Conservation (phyloP, 2,329 filamentous ascomycete species). For the Beauveria asiatica region DNA sequence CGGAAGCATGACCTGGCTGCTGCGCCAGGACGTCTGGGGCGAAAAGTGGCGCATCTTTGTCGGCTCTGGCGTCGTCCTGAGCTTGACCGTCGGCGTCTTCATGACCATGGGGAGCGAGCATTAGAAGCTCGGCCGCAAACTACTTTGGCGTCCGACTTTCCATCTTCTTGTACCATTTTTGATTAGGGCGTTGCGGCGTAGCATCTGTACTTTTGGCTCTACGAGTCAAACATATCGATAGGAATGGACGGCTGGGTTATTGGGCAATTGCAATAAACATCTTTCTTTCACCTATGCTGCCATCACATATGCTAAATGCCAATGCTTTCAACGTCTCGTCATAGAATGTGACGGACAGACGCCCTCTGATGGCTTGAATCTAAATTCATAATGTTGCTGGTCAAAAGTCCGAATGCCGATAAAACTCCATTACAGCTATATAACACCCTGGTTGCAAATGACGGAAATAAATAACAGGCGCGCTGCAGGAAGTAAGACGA, state of each 20-base stretch:
- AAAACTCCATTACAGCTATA: slow-evolving; percentile 9
- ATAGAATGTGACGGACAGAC: background rate
- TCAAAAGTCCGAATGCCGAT: background rate
- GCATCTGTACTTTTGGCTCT: background rate
- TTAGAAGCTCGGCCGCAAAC: background rate
- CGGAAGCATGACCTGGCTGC: slow-evolving; percentile 75
- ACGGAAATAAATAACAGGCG: background rate
- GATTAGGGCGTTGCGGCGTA: background rate
- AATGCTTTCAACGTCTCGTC: slow-evolving; percentile 10
- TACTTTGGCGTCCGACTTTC: background rate
- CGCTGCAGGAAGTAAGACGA: background rate
- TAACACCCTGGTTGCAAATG: slow-evolving; percentile 11
- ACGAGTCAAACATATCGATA: background rate
- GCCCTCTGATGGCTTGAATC: background rate
- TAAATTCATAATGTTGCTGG: background rate
- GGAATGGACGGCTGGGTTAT: background rate
- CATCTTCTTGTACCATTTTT: background rate
- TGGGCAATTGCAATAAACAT: slow-evolving; percentile 6
- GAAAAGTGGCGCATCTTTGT: slow-evolving; percentile 80
- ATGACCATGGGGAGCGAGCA: slow-evolving; percentile 33
- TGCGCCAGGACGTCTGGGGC: slow-evolving; percentile 79
- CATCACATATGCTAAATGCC: background rate
- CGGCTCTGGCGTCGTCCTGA: slow-evolving; percentile 73
- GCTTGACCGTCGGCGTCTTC: slow-evolving; percentile 66
- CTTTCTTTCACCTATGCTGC: slow-evolving; percentile 4